Base-by-base conservation (phyloP, 2,329 filamentous ascomycete genomes). In the Macroventuria anomochaeta region DNA sequence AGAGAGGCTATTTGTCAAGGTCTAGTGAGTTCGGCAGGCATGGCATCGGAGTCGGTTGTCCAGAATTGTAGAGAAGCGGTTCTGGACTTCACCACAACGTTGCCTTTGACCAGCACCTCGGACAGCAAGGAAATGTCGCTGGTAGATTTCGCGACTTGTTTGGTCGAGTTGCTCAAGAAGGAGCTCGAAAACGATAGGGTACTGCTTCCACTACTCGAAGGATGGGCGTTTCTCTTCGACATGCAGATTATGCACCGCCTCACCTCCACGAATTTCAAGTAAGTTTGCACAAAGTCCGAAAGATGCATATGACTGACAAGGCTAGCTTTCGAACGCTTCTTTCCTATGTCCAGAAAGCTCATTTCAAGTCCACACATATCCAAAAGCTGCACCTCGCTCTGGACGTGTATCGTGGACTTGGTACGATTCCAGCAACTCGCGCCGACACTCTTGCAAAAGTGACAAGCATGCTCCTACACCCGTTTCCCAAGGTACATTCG, bases 321-420 rank as follows among this genome's bases (percentile, higher is more conserved):
- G 1, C 42, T 21, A 59, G 80, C 49, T 83, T 82, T 69, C 84
- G 85, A 55, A 80, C 74, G 6, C 76, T 96, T 3, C 91, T 92
- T 54, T 79, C 86, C 6, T 79, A 86, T 29, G 84, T 88, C 3
- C 91, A 96, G 67, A 91, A 88, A 73, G 83, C 89, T 0, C 89
- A 93, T 59, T 93, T 89, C 78, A 93, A 93, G 75, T 89, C 88
- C 1, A 86, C 88, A 17, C 95, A 91, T 70, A 84, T 96, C 36
- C 84, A 87, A 43, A 93, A 95, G 72, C 81, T 97, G 1, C 85
- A 91, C 69, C 89, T 91, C 0, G 91, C 90, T 18, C 79, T 96
- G 56, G 88, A 88, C 65, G 83, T 95, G 11, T 97, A 97, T 74
- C 84, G 87, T 2, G 86, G 85, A 0, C 76, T 96, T 21, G 85